These are phyloP conservation scores for Lizanozyma gosingica DNA, from an alignment of 1,139 yeast species.

Conservation along the genomic window DNA sequence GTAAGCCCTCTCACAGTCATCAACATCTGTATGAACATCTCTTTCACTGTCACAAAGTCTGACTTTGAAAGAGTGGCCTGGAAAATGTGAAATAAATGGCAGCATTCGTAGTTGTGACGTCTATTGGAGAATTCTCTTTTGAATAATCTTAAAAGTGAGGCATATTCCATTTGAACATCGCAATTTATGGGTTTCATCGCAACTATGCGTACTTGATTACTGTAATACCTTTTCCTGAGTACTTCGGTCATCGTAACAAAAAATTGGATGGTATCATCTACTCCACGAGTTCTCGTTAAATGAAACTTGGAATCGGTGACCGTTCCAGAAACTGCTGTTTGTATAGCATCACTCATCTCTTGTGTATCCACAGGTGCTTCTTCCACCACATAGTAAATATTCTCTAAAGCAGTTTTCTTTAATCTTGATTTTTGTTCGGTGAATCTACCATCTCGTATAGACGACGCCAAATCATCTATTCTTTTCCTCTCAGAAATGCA, in stretches of 20 bases:
- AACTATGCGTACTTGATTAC: conserved; percentile 23
- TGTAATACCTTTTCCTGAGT: conserved; percentile 28
- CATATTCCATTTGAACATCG: conserved; percentile 46
- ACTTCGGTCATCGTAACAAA: conserved; percentile 48
- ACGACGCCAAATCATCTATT: conserved; percentile 71
- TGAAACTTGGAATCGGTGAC: conserved; percentile 60
- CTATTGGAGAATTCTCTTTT: conserved; percentile 31
- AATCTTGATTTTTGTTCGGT: conserved; percentile 78
- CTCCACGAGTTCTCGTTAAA: conserved; percentile 56
- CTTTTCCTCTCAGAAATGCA: conserved; percentile 84
- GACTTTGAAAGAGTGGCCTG: conserved; percentile 66
- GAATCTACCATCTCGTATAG: conserved; percentile 83
- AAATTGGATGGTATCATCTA: conserved; percentile 69
- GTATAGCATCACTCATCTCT: conserved; percentile 54
- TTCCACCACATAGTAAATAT: conserved; percentile 77
- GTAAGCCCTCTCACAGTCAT: conserved; percentile 77
- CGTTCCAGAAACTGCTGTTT: conserved; percentile 69
- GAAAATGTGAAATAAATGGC: conserved; percentile 59
- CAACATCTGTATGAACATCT: conserved; percentile 66
- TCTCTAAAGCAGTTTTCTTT: conserved; percentile 54
- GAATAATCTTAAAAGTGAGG: conserved; percentile 29
- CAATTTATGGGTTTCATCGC: conserved; percentile 45
- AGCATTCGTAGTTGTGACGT: conserved; percentile 33
- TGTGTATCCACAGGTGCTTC: conserved; percentile 42
- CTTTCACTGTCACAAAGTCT: conserved; percentile 62